A percentile compares a stretch with the other conserved stretches of the same genome.
phyloP scores from a whole-genome alignment of 257 asterid genomes.

The Knoxia roxburghii region DNA sequence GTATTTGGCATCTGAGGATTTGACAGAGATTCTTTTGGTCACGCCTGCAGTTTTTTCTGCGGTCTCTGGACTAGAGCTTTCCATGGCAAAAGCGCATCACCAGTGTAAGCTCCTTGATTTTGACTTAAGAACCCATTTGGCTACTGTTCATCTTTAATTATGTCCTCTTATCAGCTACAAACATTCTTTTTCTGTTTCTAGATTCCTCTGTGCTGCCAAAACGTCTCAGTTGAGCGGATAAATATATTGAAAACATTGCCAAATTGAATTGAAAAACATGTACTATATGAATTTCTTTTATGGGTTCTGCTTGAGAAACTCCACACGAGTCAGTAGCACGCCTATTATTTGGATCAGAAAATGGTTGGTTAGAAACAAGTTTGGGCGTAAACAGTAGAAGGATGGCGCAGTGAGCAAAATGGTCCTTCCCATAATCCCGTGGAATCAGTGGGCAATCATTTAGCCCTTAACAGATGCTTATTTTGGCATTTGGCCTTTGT shows the following conservation, averaged over 20 bases:
- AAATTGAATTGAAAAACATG: not conserved
- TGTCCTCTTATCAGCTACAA: not conserved
- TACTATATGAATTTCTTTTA: not conserved
- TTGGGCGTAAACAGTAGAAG: not conserved
- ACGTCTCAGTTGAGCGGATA: not conserved
- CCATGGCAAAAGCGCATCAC: slow-evolving; percentile 72
- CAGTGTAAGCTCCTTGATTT: slow-evolving; percentile 56
- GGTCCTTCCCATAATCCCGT: not conserved
- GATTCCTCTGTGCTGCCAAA: not conserved
- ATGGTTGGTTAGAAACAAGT: slow-evolving; percentile 5
- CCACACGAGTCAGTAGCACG: not conserved
- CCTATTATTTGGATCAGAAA: slow-evolving; percentile 2
- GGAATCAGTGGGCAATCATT: not conserved
- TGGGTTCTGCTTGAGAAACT: not conserved
- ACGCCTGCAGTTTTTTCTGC: slow-evolving; percentile 86
- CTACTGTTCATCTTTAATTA: not conserved
- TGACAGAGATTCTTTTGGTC: slow-evolving; percentile 16
- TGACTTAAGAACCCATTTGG: no score
- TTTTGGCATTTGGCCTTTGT: not conserved
- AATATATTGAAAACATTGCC: not conserved
- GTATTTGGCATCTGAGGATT: not conserved
- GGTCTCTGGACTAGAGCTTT: slow-evolving; percentile 91
- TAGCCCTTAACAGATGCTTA: slow-evolving; percentile 15
- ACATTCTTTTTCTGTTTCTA: slow-evolving; percentile 1
- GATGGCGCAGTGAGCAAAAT: not conserved